Evolutionary conservation across 2,329 filamentous ascomycete species (phyloP).

Genomic region (Nemania sp.): DNA sequence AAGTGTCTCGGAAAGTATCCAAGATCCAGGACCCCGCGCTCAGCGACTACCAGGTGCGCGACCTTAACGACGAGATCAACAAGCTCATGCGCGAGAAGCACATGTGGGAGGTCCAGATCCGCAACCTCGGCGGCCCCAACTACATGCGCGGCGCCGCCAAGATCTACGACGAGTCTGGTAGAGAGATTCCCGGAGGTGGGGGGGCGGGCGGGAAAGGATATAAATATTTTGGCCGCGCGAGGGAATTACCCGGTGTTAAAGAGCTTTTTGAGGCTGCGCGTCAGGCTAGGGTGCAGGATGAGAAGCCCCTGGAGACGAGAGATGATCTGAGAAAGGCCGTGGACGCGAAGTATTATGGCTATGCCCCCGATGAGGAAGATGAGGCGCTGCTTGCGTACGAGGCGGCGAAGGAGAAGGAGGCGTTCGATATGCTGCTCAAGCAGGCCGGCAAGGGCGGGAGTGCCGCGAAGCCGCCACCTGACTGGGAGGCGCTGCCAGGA

Average conservation of each 20-base stretch:
- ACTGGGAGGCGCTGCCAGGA: constrained; percentile 86
- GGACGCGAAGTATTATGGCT: constrained; percentile 95
- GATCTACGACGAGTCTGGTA: constrained; percentile 73
- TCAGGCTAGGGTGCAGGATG: constrained; percentile 54
- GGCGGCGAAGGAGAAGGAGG: constrained; percentile 79
- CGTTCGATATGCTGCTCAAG: constrained; percentile 67
- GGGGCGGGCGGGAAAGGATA: constrained; percentile 90
- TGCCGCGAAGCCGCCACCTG: constrained; percentile 58
- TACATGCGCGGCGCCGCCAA: constrained; percentile 82
- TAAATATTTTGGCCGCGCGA: constrained; percentile 88
- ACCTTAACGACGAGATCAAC: constrained; percentile 99
- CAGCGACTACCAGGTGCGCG: constrained; percentile 96
- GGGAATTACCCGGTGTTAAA: constrained; percentile 90
- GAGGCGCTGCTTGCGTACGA: constrained; percentile 80
- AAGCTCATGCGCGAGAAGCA: constrained; percentile 98
- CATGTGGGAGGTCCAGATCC: constrained; percentile 97
- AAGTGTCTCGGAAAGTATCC: constrained; percentile 94
- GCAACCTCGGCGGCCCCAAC: constrained; percentile 93
- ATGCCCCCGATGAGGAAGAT: constrained; percentile 90
- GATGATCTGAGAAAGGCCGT: constrained; percentile 75
- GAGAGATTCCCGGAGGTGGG: constrained; percentile 68
- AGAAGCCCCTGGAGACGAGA: constrained; percentile 68
- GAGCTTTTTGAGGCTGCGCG: constrained; percentile 87
- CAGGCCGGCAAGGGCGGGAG: constrained; percentile 49
- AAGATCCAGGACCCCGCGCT: constrained; percentile 90